Base-by-base conservation (phyloP, 2,329 filamentous ascomycete genomes). In the Beauveria sp. region DNA sequence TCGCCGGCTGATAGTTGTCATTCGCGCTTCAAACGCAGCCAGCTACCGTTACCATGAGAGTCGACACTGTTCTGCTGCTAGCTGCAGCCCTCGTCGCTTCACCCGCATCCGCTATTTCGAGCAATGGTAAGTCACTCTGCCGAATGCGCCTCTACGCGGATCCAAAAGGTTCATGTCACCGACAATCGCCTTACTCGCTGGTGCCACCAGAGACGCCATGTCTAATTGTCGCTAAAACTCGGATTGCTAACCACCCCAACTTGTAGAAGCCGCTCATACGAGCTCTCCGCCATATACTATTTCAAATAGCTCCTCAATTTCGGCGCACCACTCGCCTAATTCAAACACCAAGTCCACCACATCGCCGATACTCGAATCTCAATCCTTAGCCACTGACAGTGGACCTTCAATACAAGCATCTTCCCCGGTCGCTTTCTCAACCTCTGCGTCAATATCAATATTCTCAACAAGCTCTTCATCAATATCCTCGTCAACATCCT, bases 41-140 rank as follows among this genome's bases (percentile, higher is more conserved):
- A 43, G 16, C 50, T 20, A 40, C 53, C 43, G 55, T 20, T 40
- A 64, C 47, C 16, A 69, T 69, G 68, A 68, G 63, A 60, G 20
- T 63, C 45, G 51, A 47, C 20, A 49, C 62, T 42, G 47, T 50
- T 46, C 38, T 61, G 57, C 63, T 67, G 60, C 60, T 67, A 12
- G 59, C 60, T 52, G 61, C 64, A 53, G 59, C 61, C 24, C 22
- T 67, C 40, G n/a, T 65, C 3, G 57, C 51, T 57, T 62, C 57
- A 18, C 61, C 60, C 10, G 51, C 54, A 24, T 63, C 60, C 40
- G 67, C 65, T n/a, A 47, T 50, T 26, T 40, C 38, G 10, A 62
- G 53, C 52, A 52, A 46, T 42, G 66, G 64, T 68, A 59, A 52
- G 64, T 63, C 18, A 18, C 46, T 47, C 49, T 22, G 14, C 8